Percentiles rank a stretch among this genome's conserved stretches.
Conservation (phyloP, 208 protist species). For the Leptomonas pyrrhocoris region DNA sequence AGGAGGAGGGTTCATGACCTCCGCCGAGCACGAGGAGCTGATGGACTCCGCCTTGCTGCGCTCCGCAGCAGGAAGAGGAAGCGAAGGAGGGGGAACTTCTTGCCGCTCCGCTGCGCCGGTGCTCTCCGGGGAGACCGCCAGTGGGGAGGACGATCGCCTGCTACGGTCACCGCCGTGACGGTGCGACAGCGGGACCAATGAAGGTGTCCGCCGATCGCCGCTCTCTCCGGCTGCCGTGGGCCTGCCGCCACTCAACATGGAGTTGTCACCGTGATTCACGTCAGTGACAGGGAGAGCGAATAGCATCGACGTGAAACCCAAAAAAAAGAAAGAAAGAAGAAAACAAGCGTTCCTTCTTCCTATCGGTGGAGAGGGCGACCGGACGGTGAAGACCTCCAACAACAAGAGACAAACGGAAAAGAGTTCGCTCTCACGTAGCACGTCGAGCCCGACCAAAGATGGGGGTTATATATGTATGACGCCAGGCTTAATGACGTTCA, state of each 20-base stretch:
- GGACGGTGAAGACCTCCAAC: neutral
- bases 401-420: neutral
- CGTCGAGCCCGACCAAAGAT: neutral
- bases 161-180: constrained; percentile 1
- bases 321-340: neutral
- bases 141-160: constrained; percentile 6
- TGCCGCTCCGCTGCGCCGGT: neutral
- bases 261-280: neutral
- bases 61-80: no score
- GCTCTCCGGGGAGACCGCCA: neutral
- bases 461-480: no score
- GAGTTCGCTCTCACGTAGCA: neutral
- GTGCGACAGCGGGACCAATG: neutral
- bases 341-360: neutral
- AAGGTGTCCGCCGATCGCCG: neutral
- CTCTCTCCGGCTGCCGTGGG: neutral
- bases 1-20: constrained; percentile 3
- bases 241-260: neutral
- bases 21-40: constrained; percentile 6
- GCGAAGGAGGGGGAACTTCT: no score
- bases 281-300: constrained; percentile 3
- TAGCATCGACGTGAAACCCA: constrained; percentile 7
- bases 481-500: no score
- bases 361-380: no score
- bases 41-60: neutral